Base-by-base conservation (phyloP, 192 early-diverging fungal species). In the Backusella tuberculispora region DNA sequence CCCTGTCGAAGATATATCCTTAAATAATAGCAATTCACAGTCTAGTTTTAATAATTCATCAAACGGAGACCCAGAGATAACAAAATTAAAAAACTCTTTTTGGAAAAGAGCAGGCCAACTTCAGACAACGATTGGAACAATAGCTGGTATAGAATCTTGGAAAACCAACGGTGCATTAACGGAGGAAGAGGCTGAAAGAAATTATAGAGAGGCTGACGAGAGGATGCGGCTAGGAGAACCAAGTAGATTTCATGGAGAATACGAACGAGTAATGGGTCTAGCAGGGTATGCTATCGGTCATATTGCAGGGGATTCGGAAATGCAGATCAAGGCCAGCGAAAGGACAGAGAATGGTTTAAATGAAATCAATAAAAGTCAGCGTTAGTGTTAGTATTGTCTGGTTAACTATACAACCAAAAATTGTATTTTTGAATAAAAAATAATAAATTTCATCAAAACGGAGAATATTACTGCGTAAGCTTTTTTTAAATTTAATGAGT, bases 181-280 rank as follows among this genome's bases (percentile, higher is more conserved):
- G 14, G 19, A 71, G n/a, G 41, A 41, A 66, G 50, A 56, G 45
- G 67, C 56, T n/a, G 46, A 75, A 15, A 45, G 46, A 17, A 24
- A 29, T 19, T 75, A 69, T 24, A 46, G 50, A 71, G 63, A 71
- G 13, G 77, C 77, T 37, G 60, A 74, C 21, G 34, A 50, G n/a
- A 26, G 29, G 46, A 34, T 56, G 17, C 26, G 70, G 5, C 43
- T 29, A 41, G 60, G 67, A 6, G 72, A 63, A 50, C 66, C 77
- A 19, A 78, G 77, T 53, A 67, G 73, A 63, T 42, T 73, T n/a
- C 72, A 74, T 71, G 77, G 77, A 2, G 72, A 78, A 71, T 78
- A 74, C 29, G 71, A 78, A 50, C 73, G 77, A 17, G 45, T 46
- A 12, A 74, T 78, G 72, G 77, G 77, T 3, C 29, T 46, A 5